A percentile compares a stretch with the other conserved stretches of the same genome.
Conservation (phyloP, 139 green algal species). For the Chlorella sorokiniana region DNA sequence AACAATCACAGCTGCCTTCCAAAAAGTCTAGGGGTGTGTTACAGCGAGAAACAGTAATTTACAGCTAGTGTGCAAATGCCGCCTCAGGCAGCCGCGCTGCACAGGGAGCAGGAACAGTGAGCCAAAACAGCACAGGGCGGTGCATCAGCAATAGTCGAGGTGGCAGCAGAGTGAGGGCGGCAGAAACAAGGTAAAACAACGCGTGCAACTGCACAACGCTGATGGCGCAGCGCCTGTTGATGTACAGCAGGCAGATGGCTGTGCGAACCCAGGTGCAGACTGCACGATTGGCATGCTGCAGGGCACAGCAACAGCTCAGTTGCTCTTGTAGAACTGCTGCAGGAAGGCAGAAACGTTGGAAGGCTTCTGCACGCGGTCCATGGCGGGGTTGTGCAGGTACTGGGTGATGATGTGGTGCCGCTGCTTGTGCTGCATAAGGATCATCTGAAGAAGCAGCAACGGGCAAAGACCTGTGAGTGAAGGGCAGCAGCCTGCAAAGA, state of each 20-base stretch:
- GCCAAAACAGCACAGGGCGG: too few relatives aligned
- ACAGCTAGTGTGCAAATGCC: too few relatives aligned
- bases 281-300: neutral
- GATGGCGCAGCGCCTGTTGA: neutral
- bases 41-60: too few relatives aligned
- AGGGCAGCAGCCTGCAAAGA: neutral
- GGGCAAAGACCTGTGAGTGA: neutral
- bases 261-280: neutral
- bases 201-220: too few relatives aligned
- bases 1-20: too few relatives aligned
- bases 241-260: neutral
- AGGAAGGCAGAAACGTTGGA: conserved; percentile 43
- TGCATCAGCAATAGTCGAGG: too few relatives aligned
- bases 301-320: conserved; percentile 17
- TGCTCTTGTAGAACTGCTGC: conserved; percentile 51
- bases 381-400: conserved; percentile 46
- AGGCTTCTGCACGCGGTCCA: conserved; percentile 13
- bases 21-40: too few relatives aligned
- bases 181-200: neutral
- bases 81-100: too few relatives aligned
- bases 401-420: conserved; percentile 73
- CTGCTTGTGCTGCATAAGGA: conserved; percentile 87
- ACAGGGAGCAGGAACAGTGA: too few relatives aligned
- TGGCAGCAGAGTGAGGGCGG: neutral
- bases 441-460: conserved; percentile 56